Percentiles rank a stretch among this genome's conserved stretches.
These are phyloP conservation scores for Xylaria sp. DNA, from an alignment of 2,329 filamentous ascomycete genomes.

Conservation along the genomic window DNA sequence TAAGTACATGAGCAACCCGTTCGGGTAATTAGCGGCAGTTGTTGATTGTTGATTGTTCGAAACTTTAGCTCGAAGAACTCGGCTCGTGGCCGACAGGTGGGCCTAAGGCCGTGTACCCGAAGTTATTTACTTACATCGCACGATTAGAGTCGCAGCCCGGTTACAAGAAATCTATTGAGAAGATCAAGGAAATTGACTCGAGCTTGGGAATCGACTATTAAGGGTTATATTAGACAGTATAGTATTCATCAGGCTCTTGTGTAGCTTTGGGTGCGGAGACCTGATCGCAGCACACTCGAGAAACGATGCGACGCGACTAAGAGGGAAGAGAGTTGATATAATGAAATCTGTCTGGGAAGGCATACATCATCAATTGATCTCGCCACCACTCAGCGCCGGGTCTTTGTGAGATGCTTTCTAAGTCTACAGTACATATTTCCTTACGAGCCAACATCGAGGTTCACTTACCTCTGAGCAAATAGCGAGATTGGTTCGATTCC, in stretches of 20 bases:
- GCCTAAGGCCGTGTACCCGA: slow-evolving; percentile 56
- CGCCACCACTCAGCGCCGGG: background rate
- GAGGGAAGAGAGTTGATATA: background rate
- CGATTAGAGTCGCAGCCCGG: slow-evolving; percentile 60
- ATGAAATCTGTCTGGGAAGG: background rate
- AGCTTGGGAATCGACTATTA: slow-evolving; percentile 49
- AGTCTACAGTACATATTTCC: background rate
- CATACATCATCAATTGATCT: background rate
- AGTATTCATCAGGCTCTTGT: background rate
- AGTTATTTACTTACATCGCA: slow-evolving; percentile 59
- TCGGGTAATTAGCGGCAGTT: background rate
- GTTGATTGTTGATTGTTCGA: slow-evolving; percentile 19
- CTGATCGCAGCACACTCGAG: background rate
- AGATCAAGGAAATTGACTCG: slow-evolving; percentile 63
- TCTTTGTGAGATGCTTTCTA: background rate
- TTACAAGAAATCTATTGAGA: slow-evolving; percentile 60
- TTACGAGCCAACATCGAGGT: background rate
- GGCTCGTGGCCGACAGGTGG: slow-evolving; percentile 56
- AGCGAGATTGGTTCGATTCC: too few relatives aligned
- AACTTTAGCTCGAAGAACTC: slow-evolving; percentile 51
- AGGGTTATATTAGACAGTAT: background rate
- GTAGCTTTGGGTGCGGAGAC: background rate
- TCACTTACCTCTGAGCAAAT: too few relatives aligned
- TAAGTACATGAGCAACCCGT: slow-evolving; percentile 6
- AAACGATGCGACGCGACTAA: background rate